Base-by-base conservation (phyloP, 331 rosid genomes). In the Stylosanthes scabra region DNA sequence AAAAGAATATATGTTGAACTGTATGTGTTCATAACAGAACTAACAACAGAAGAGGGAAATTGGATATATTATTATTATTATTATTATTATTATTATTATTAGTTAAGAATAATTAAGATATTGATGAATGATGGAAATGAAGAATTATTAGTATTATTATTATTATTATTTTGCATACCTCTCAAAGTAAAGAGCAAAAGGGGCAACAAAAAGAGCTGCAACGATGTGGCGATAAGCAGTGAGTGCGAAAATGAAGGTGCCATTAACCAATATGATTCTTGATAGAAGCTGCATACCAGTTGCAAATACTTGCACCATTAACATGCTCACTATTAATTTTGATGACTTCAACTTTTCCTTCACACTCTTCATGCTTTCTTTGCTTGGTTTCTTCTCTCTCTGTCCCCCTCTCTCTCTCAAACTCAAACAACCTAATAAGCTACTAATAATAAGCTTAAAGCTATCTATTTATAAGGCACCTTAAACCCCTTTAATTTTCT, bases 201-300 rank as follows among this genome's bases (percentile, higher is more conserved):
- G 96, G 3, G 84, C 87, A 66, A 92, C 91, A 69, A 85, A 86
- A 5, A 92, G 3, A 1, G 97, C 88, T 6, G 92, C 92, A 60
- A 92, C 88, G 12, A 77, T 6, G 12, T 90, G 89, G 2, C 94
- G 88, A 76, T 83, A 80, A 0, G 78, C 54, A 72, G 83, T 57
- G 67, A 90, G 88, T 8, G 94, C 72, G 51, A 88, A 88, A 7
- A 92, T 74, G 77, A 83, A 90, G 14, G 85, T 79, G 34, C 94
- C 97, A 1, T 67, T 1, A 12, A 71, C 68, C 6, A 92, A 60
- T 2, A 84, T 69, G 1, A 84, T 45, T 41, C 88, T 88, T 4
- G 94, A 80, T 0, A 92, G 78, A 16, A 90, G n/a, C 34, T 92
- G 93, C 84, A 83, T 49, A 52, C 93, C 97, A 0, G 87, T 73